phyloP scores from a whole-genome alignment of 176 grass and related monocot species.

The Cenchrus americanus region DNA sequence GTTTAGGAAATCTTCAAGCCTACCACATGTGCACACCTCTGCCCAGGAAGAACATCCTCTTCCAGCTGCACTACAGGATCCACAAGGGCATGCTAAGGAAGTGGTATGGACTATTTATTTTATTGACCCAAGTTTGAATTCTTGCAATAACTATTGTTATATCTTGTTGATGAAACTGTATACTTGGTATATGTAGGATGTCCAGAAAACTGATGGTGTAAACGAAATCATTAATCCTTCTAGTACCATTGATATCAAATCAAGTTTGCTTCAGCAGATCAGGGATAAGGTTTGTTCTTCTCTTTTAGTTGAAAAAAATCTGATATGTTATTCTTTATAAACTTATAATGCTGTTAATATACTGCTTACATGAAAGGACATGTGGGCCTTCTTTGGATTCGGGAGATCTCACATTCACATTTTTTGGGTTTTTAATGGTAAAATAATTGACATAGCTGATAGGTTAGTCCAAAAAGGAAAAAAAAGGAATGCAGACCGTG shows the following conservation, averaged over 20 bases:
- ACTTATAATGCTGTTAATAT: constrained; percentile 2
- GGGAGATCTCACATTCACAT: background rate
- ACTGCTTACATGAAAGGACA: background rate
- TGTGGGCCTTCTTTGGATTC: background rate
- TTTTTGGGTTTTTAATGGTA: background rate
- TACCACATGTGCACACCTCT: constrained; percentile 40
- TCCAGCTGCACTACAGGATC: constrained; percentile 7
- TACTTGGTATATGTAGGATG: constrained; percentile 43
- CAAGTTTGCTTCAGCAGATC: constrained; percentile 78
- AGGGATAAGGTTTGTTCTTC: constrained; percentile 77
- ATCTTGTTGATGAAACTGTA: constrained; percentile 35
- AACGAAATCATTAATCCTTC: constrained; percentile 45
- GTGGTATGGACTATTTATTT: constrained; percentile 44
- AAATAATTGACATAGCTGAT: constrained; percentile 5
- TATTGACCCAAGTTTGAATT: constrained; percentile 22
- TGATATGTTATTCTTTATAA: constrained; percentile 11
- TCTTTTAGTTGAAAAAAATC: constrained; percentile 23
- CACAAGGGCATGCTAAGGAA: constrained; percentile 43
- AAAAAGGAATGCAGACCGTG: background rate
- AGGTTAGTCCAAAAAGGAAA: background rate
- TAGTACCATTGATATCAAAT: constrained; percentile 47
- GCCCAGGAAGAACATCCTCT: constrained; percentile 44
- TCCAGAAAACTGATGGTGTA: constrained; percentile 45
- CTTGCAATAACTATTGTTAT: background rate
- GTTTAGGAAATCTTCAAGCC: constrained; percentile 29